Evolutionary conservation across 495 filamentous ascomycete genomes (phyloP), one percentile per base, ranked within the genome.

Genomic region (Antarctomyces pellizariae): DNA sequence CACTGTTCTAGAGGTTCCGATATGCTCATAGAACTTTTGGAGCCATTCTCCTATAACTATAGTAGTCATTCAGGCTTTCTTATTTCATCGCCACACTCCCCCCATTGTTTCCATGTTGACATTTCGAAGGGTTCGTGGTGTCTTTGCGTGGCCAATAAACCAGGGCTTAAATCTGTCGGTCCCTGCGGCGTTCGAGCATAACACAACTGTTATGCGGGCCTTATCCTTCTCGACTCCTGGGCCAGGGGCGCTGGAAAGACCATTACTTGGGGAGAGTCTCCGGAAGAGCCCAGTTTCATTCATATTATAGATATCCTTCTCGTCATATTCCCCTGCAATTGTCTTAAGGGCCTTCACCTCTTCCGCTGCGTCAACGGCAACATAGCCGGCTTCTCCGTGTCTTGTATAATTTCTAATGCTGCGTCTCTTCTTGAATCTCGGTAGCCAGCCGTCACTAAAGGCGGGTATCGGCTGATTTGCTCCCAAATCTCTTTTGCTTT

Each of bases 11-110:
- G 26, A 8, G 16, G 11, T 26, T 7, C 36, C 30, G 25, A 45
- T 47, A 9, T 44, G 31, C 0, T 18, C 24, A 36, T 47, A 24
- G 34, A 52, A 49, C 34, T 22, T 34, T 1, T 28, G 13, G 18
- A 49, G 17, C 35, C 38, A 50, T 28, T 48, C 39, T 16, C 38
- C 24, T 19, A 37, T 39, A 14, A 51, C 41, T 1, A 14, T 13
- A 9, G 26, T 22, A 10, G 34, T 46, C 36, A 52, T 48, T 33
- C 38, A 49, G 7, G 41, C 42, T 13, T 42, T 42, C 21, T 40
- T 39, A 33, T 46, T 49, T 18, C 8, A 28, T 5, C 34, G 17
- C 32, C 37, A 47, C 8, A 28, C 20, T 14, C 21, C 34, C 4
- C 33, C 35, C 6, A 45, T 25, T 18, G 31, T 42, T 18, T 31